Conservation (phyloP, 805 yeast species). For the Saccharomycopsis synnaedendra region DNA sequence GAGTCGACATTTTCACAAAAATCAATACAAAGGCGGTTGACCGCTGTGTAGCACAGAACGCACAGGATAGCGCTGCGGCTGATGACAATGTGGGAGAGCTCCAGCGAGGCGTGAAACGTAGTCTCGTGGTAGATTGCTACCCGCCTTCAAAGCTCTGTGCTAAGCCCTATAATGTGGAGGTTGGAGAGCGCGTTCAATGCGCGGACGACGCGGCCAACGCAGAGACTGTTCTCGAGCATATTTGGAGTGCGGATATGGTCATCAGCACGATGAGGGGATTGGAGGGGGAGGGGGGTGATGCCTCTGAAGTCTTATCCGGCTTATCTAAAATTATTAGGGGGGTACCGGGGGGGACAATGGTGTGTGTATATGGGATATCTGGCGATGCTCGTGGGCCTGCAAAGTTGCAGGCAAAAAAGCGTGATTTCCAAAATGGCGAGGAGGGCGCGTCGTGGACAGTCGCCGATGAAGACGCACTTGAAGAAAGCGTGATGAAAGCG, state of each 20-base stretch:
- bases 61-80: background rate
- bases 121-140: conserved; percentile 26
- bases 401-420: conserved; percentile 32
- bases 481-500: conserved; percentile 37
- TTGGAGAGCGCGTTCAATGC: conserved; percentile 32
- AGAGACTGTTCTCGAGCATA: conserved; percentile 27
- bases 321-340: conserved; percentile 30
- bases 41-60: background rate
- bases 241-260: conserved; percentile 33
- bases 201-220: conserved; percentile 50
- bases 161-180: conserved; percentile 18
- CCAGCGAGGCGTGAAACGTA: conserved; percentile 7
- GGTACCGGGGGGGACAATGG: conserved; percentile 46
- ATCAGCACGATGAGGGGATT: conserved; percentile 36
- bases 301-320: background rate
- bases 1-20: conserved; percentile 31
- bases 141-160: conserved; percentile 19
- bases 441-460: conserved; percentile 39
- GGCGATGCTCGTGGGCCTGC: conserved; percentile 46
- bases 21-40: conserved; percentile 21
- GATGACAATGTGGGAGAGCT: background rate
- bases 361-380: conserved; percentile 51
- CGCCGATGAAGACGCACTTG: conserved; percentile 35
- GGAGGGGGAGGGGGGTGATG: background rate
- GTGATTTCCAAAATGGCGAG: conserved; percentile 32